A percentile compares a stretch with the other conserved stretches of the same genome.
Evolutionary conservation across 2,329 filamentous ascomycete species (phyloP).

Genomic region (Diplodia corticola): DNA sequence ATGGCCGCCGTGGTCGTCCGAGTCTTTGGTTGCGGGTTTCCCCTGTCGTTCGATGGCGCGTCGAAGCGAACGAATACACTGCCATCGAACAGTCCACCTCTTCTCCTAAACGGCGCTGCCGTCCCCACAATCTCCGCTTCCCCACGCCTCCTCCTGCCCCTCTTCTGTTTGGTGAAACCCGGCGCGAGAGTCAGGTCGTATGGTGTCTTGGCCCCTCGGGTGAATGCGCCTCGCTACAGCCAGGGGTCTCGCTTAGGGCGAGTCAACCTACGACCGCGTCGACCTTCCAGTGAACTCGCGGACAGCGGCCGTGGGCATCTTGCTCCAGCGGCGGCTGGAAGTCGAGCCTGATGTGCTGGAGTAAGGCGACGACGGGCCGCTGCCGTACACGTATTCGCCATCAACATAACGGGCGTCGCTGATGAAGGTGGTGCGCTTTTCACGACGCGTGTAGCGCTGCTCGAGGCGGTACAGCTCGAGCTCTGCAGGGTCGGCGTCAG

Average conservation of each 20-base stretch:
- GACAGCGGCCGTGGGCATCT: slow-evolving; percentile 36
- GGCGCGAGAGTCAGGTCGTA: not conserved
- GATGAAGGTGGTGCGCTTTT: slow-evolving; percentile 85
- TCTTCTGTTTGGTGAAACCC: not conserved
- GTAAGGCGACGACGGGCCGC: slow-evolving; percentile 33
- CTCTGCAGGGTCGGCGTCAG: slow-evolving; percentile 45
- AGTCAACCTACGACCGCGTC: not conserved
- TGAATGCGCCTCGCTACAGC: not conserved
- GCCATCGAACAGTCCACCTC: not conserved
- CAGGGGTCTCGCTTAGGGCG: slow-evolving; percentile 7
- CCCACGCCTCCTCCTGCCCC: not conserved
- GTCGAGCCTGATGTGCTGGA: slow-evolving; percentile 32
- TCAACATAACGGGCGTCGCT: slow-evolving; percentile 91
- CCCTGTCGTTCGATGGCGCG: not conserved
- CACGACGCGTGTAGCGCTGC: slow-evolving; percentile 89
- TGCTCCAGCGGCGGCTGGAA: slow-evolving; percentile 37
- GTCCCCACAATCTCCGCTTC: not conserved
- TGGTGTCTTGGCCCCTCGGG: not conserved
- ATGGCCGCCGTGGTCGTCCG: slow-evolving; percentile 19
- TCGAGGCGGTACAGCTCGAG: slow-evolving; percentile 93
- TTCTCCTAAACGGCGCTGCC: not conserved
- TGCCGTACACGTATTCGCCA: slow-evolving; percentile 83
- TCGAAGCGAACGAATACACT: not conserved
- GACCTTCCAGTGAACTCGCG: slow-evolving; percentile 30
- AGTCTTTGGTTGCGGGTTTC: not conserved